Conservation (phyloP, 2,329 filamentous ascomycete species). For the Grosmannia penicillata region DNA sequence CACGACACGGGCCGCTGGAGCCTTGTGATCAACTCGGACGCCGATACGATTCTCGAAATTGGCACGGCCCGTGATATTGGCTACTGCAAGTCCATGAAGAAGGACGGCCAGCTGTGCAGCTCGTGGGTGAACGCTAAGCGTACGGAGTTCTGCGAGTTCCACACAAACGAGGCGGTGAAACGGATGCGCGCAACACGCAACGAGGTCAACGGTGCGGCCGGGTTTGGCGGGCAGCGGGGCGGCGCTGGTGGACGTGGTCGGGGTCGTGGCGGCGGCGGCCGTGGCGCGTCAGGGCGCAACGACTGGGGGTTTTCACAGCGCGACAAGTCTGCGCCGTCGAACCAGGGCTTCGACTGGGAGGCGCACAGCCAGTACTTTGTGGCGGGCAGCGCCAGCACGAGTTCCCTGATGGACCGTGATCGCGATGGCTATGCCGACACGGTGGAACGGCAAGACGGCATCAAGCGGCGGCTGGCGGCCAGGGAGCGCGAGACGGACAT, state of each 20-base stretch:
- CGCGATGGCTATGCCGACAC: slow-evolving; percentile 35
- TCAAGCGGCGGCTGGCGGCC: slow-evolving; percentile 48
- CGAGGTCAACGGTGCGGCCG: slow-evolving; percentile 62
- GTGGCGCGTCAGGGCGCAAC: slow-evolving; percentile 24
- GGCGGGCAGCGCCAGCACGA: slow-evolving; percentile 22
- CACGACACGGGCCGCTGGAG: slow-evolving; percentile 73
- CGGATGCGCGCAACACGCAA: slow-evolving; percentile 52
- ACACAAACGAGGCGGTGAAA: slow-evolving; percentile 67
- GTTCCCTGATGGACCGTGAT: slow-evolving; percentile 51
- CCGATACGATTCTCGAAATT: slow-evolving; percentile 81
- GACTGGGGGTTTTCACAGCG: slow-evolving; percentile 7
- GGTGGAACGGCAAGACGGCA: slow-evolving; percentile 47
- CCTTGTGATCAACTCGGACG: slow-evolving; percentile 69
- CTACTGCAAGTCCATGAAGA: slow-evolving; percentile 73
- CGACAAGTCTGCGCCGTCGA: neutral
- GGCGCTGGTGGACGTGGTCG: slow-evolving; percentile 37
- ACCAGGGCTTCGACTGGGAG: slow-evolving; percentile 35
- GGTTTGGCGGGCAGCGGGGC: slow-evolving; percentile 20
- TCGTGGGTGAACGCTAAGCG: slow-evolving; percentile 79
- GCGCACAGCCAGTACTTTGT: slow-evolving; percentile 44
- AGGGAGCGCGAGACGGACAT: slow-evolving; percentile 62
- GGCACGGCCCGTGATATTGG: slow-evolving; percentile 74
- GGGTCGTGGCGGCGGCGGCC: slow-evolving; percentile 25
- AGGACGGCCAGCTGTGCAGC: slow-evolving; percentile 67
- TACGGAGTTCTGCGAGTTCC: slow-evolving; percentile 85